Conservation (phyloP, 306 rosid species). For the Rosa persica region DNA sequence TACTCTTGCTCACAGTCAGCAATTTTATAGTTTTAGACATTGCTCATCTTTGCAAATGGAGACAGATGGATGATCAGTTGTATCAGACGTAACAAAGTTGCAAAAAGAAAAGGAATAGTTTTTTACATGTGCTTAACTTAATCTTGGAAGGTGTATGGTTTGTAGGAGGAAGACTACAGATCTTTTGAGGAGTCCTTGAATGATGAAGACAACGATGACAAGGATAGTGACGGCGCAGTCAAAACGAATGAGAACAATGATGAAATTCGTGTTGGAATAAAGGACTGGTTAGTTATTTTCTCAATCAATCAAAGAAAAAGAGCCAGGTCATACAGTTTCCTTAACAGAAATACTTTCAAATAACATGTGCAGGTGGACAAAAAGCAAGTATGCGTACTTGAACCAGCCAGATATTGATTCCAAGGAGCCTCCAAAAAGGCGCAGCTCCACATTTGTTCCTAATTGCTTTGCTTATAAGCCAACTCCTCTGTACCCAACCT, state of each 20-base stretch:
- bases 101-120: background rate
- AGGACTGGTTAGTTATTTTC: conserved; percentile 69
- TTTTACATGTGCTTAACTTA: conserved; percentile 2
- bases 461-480: conserved; percentile 42
- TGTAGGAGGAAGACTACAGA: conserved; percentile 60
- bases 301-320: background rate
- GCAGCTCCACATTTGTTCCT: conserved; percentile 52
- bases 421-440: conserved; percentile 51
- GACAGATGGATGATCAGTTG: background rate
- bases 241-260: conserved; percentile 10
- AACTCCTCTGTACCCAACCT: conserved; percentile 55
- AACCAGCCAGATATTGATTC: conserved; percentile 71
- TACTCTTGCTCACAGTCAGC: background rate
- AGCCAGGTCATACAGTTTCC: background rate
- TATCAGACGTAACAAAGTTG: background rate
- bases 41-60: background rate
- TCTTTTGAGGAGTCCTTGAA: conserved; percentile 50
- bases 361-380: conserved; percentile 75
- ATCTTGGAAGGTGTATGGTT: conserved; percentile 8
- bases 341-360: background rate
- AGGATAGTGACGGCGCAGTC: conserved; percentile 18
- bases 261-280: conserved; percentile 68
- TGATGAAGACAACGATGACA: conserved; percentile 27
- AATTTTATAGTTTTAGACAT: background rate
- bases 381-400: conserved; percentile 80